These are phyloP conservation scores for Chaetoceros muelleri DNA, from an alignment of 108 stramenopile species.

Conservation along the genomic window DNA sequence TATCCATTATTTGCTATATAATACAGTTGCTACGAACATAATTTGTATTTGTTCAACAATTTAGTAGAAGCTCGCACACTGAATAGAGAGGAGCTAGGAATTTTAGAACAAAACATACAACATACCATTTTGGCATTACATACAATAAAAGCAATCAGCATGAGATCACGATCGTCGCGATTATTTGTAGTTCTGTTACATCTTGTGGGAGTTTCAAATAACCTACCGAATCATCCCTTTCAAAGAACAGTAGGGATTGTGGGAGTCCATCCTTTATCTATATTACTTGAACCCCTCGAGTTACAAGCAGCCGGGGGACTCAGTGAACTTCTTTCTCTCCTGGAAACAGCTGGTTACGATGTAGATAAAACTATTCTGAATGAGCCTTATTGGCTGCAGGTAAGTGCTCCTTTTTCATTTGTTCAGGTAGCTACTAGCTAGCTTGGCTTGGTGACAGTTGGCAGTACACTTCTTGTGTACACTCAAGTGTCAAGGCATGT, in stretches of 20 bases:
- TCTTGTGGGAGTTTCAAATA: slow-evolving; percentile 40
- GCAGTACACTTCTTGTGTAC: background rate
- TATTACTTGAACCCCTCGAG: slow-evolving; percentile 37
- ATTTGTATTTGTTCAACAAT: no score
- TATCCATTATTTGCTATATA: no score
- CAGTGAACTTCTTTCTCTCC: slow-evolving; percentile 15
- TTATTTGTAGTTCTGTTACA: slow-evolving; percentile 46
- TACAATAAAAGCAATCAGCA: no score
- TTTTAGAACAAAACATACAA: no score
- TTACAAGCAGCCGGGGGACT: slow-evolving; percentile 19
- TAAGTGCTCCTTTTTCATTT: background rate
- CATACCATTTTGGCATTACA: no score
- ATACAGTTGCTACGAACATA: no score
- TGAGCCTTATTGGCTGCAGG: slow-evolving; percentile 56
- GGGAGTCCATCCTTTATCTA: slow-evolving; percentile 39
- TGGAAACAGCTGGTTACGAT: slow-evolving; percentile 15
- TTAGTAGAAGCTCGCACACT: no score
- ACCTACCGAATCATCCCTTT: slow-evolving; percentile 11
- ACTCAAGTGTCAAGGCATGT: slow-evolving; percentile 1
- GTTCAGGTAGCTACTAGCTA: background rate
- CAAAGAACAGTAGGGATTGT: slow-evolving; percentile 25
- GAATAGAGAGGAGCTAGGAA: no score
- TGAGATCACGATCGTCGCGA: slow-evolving; percentile 41
- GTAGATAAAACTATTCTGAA: slow-evolving; percentile 13
- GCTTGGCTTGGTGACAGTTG: slow-evolving; percentile 1